Evolutionary conservation across 2,329 filamentous ascomycete species (phyloP).

Genomic region (Cryphonectria japonica): DNA sequence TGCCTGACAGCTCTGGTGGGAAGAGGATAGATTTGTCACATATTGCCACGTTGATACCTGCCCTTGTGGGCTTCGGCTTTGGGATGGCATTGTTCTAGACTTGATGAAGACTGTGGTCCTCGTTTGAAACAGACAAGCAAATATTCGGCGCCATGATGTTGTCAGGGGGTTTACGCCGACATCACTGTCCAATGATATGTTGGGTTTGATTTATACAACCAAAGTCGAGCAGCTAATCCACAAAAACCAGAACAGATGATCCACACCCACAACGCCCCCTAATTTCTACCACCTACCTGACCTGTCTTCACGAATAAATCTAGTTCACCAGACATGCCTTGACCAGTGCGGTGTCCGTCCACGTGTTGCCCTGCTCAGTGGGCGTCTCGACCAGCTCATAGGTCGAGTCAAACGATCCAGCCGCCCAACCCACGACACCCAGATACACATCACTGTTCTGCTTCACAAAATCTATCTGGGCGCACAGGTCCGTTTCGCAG

Average conservation of each 20-base stretch:
- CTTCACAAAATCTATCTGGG: constrained; percentile 38
- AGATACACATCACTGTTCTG: constrained; percentile 39
- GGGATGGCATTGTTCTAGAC: constrained; percentile 18
- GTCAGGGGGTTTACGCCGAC: neutral
- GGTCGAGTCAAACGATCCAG: constrained; percentile 35
- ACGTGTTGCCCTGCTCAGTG: constrained; percentile 31
- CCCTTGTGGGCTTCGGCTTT: constrained; percentile 23
- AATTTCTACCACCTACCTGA: neutral
- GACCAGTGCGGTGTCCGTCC: constrained; percentile 31
- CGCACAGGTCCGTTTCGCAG: constrained; percentile 39
- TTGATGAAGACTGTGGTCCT: neutral
- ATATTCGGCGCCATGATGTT: neutral
- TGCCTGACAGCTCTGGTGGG: constrained; percentile 39
- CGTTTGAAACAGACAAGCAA: neutral
- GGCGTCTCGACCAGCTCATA: constrained; percentile 38
- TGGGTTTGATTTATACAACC: neutral
- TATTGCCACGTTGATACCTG: constrained; percentile 22
- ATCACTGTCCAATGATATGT: neutral
- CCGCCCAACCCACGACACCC: constrained; percentile 36
- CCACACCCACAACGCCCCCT: neutral
- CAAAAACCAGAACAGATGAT: neutral
- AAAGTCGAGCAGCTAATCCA: neutral
- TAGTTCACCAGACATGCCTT: constrained; percentile 32
- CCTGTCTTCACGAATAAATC: neutral
- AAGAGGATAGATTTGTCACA: neutral